Evolutionary conservation across 2,329 filamentous ascomycete genomes (phyloP), one percentile per base, ranked within the genome.

Genomic region (Colletotrichum horii): DNA sequence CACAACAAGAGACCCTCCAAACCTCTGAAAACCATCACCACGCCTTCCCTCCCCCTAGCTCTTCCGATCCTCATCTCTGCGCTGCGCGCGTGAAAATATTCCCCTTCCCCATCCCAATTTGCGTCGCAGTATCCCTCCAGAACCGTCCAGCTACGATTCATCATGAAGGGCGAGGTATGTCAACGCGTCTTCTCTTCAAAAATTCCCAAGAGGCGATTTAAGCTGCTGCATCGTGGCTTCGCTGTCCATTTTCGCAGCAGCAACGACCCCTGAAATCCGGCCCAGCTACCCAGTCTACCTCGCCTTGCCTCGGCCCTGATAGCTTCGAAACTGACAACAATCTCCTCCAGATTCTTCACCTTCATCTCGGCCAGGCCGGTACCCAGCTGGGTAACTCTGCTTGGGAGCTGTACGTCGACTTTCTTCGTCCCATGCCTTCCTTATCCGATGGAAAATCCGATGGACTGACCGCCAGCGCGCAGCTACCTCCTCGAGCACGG

Each of bases 401-500:
- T 80, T 94, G 93, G 93, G 93, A 94, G 87, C 92, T 94, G 93
- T 94, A 90, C 83, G 92, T 88, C 28, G 78, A 71, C 30, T 64
- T 55, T 32, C n/a, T 34, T 43, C 62, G 36, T 34, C 52, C 61
- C 64, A n/a, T 69, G 26, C 38, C 32, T 56, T 66, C 32, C 52
- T 43, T 19, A 58, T 68, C 16, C 48, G 32, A 71, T 67, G 74
- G 80, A 43, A 83, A 73, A 38, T 36, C n/a, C 58, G 16, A 38
- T 73, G 62, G 34, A 75, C 81, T 70, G 71, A 74, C 74, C 71
- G 68, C 65, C 60, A 26, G 34, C 58, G 60, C 60, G 78, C 82
- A 94, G 92, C 81, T 94, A 94, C 85, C 91, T 94, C 78, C 91
- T 94, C 78, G 93, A 94, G 89, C 93, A 94, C 82, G 93, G 93